Base-by-base conservation (phyloP, 2,329 filamentous ascomycete genomes). In the Fusarium circinatum region DNA sequence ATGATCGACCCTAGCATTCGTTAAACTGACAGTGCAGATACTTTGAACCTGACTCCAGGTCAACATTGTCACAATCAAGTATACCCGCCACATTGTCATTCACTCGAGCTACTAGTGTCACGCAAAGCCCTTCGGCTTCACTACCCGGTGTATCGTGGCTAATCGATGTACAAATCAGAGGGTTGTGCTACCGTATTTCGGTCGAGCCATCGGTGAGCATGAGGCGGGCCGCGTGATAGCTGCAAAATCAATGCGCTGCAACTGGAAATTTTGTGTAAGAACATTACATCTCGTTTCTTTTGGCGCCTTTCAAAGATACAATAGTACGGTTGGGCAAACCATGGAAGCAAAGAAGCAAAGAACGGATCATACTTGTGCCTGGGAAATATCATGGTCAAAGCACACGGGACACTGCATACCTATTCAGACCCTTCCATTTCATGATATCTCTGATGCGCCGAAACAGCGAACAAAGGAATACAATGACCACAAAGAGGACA, bases 401-500 rank as follows among this genome's bases (percentile, higher is more conserved):
- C 36, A 51, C 48, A 28, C 20, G 18, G 41, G 24, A 45, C 45
- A 66, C n/a, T 41, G 24, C 49, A 61, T 62, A 24, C 30, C 30
- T 51, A 39, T 61, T 28, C 63, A 71, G 52, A 75, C 60, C 73
- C 78, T 65, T 74, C 79, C 66, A 83, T 67, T 68, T 83, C 78
- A 65, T 83, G 82, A 62, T 80, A 83, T 73, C 83, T 78, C 41
- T 72, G 62, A 69, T 92, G 90, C 9, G 90, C 89, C 10, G 83
- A 76, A 79, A 89, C 84, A 11, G 90, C 90, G 80, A 92, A 92
- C 2, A 79, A 57, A 8, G 90, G 89, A 73, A 92, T 86, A 7
- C 79, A 73, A 57, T 88, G 83, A 15, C 86, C 87, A 68, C 90
- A 92, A 15, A 83, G 74, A 6, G 83, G 83, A 80, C 86, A 89